Percentiles rank a stretch among this genome's conserved stretches.
phyloP scores from a whole-genome alignment of 257 asterid species.

The Craterostigma plantagineum region DNA sequence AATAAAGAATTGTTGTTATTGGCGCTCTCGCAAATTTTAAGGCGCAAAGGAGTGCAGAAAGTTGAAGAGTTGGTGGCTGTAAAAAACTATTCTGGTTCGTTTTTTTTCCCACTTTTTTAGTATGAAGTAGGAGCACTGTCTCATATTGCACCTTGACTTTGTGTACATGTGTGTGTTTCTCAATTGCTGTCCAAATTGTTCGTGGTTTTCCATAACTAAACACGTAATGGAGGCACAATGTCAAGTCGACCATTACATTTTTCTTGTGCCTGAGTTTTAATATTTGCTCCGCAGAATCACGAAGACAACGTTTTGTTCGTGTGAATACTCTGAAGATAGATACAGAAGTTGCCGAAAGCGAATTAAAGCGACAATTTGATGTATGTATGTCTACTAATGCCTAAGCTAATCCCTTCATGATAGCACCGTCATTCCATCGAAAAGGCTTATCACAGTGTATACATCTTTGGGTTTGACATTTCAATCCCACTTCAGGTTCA shows the following conservation, averaged over 20 bases:
- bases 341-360: conserved; percentile 32
- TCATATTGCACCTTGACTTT: no score
- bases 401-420: no score
- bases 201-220: no score
- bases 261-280: conserved; percentile 1
- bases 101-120: conserved; percentile 7
- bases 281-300: conserved; percentile 30
- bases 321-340: conserved; percentile 73
- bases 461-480: no score
- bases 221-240: no score
- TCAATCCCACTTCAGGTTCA: conserved; percentile 60
- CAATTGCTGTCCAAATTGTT: not conserved
- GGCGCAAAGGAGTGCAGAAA: conserved; percentile 30
- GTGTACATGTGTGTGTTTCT: no score
- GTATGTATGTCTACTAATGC: conserved; percentile 22
- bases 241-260: no score
- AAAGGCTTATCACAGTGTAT: no score
- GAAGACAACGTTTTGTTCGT: conserved; percentile 80
- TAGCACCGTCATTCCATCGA: no score
- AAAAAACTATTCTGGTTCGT: conserved; percentile 35
- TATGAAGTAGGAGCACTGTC: no score
- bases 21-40: conserved; percentile 39
- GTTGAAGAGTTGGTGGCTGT: conserved; percentile 44
- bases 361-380: conserved; percentile 36
- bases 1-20: conserved; percentile 42